phyloP scores from a whole-genome alignment of 2,329 filamentous ascomycete species.

The Seiridium cupressi region DNA sequence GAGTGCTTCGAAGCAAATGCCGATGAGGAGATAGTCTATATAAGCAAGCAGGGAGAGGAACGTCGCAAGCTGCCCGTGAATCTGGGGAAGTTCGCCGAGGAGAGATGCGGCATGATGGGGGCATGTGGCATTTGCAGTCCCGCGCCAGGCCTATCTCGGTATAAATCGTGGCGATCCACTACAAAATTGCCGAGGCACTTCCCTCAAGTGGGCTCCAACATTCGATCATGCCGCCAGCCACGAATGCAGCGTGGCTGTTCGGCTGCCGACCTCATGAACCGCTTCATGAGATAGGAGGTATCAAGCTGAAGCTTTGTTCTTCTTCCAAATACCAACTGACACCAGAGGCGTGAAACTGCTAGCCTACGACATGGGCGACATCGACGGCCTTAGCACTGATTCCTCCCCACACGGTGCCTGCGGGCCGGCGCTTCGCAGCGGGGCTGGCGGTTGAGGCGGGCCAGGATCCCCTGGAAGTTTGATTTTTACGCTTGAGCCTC shows the following conservation, averaged over 20 bases:
- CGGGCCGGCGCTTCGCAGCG: not conserved
- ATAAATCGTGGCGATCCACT: not conserved
- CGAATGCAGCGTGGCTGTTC: no score
- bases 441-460: not conserved
- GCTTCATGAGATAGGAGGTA: no score
- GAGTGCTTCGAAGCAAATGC: not conserved
- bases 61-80: not conserved
- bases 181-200: conserved; percentile 8
- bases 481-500: not conserved
- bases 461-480: not conserved
- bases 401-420: no score
- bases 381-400: no score
- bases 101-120: not conserved
- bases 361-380: no score
- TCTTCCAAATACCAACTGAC: no score
- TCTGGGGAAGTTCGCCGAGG: conserved; percentile 8
- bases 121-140: not conserved
- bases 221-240: not conserved
- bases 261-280: no score
- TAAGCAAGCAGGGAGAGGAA: not conserved
- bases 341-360: no score
- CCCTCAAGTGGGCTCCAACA: not conserved
- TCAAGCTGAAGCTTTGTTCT: no score
- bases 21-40: not conserved
- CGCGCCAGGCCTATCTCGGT: not conserved